Evolutionary conservation across 78 protist genomes (phyloP), one percentile per base, ranked within the genome.

Genomic region (Dictyostelium brefeldianum): DNA sequence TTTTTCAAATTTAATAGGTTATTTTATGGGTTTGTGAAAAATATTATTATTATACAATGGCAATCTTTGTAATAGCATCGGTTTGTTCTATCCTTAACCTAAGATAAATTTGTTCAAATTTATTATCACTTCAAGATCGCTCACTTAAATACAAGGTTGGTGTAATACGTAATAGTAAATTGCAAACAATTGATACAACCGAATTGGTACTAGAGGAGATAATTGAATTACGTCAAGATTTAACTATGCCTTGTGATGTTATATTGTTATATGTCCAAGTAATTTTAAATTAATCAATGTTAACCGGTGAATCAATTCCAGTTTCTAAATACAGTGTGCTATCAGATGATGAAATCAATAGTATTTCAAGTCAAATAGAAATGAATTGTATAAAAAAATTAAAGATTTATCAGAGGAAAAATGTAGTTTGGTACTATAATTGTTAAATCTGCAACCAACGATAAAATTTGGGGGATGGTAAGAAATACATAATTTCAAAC

Each of bases 221-320:
- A 46, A 80, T 94, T 6, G 56, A 78, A n/a, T 27, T 94, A 25
- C 9, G 31, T 17, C 81, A 71, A 25, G 25, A 50, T 7, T 43
- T 87, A 17, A 15, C 89, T 5, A 51, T 96, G 51, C 99, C 99
- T 5, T 89, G 96, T 65, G 99, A 99, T 59, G 48, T 80, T 8
- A 89, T 98, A 3, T 77, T 99, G n/a, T 80, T 99, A 20, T 41
- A 22, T 29, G 99, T 99, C 27, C 82, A 59, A n/a, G 91, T 78
- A 5, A 95, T 98, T 6, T 94, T 96, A 41, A 97, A 99, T 80
- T 99, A 99, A 92, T 74, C 99, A 25, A 92, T 97, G 93, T 97
- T 99, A 51, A 99, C 99, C 0, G 99, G 99, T 46, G 99, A 98
- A 82, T 94, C 98, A 0, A 93, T 94, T 5, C 99, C 99, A 0